Evolutionary conservation across 140 eudicot species (phyloP), one percentile per base, ranked within the genome.

Genomic region (Flaveria floridana): DNA sequence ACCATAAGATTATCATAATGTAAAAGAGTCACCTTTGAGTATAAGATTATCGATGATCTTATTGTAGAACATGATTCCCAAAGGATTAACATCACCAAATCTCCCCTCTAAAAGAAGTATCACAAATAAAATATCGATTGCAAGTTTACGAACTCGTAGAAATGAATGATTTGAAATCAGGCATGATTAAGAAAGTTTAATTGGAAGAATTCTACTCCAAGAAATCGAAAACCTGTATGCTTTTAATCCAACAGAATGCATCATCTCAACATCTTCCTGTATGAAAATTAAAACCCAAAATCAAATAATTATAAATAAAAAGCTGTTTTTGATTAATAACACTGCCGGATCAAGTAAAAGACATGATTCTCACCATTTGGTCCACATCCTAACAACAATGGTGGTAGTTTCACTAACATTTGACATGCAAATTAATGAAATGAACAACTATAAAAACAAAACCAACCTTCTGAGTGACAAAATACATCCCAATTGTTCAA

Each of bases 161-260:
- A 34, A 34, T 34, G 41, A 34, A 5, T 6, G 1, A 34, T 28
- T 28, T 34, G 41, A 34, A 0, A 34, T 34, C 8, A 5, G 41
- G 8, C 41, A 34, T 34, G 41, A 5, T 34, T 34, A 34, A 34
- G 39, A 34, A 34, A 34, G 41, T 34, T 18, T 83, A 91, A 95
- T 77, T 14, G 97, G 96, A 23, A 88, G 87, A 83, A 91, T 37
- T 84, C 97, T 84, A 71, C 85, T 52, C 96, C 97, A 88, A 23
- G 97, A 86, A 69, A 91, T 88, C 6, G 50, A 91, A 65, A 91
- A 86, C 6, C 95, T 81, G 67, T 88, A 91, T 2, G 92, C 81
- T 26, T 81, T 66, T 10, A 91, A 72, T 6, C 97, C 96, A 79
- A 91, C 87, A 64, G 88, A 82, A 57, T 77, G 82, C 86, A 88